Conservation (phyloP, 2,329 filamentous ascomycete genomes). For the Aspergillus sojae region DNA sequence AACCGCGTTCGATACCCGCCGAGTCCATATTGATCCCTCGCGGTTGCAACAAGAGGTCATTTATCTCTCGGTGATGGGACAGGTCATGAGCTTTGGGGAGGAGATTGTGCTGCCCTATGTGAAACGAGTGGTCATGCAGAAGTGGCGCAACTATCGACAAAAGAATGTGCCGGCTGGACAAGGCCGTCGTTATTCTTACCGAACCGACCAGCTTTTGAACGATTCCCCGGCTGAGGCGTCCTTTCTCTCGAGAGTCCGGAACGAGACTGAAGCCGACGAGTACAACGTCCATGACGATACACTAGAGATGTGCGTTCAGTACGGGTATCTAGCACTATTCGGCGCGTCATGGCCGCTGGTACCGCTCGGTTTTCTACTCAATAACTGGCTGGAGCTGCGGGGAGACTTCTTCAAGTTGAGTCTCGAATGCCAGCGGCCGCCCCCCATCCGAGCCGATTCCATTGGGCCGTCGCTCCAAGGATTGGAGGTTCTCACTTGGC, state of each 20-base stretch:
- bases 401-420: constrained; percentile 95
- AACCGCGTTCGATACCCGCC: constrained; percentile 42
- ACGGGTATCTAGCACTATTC: constrained; percentile 87
- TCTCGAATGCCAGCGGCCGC: constrained; percentile 82
- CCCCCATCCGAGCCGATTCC: constrained; percentile 85
- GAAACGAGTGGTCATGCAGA: constrained; percentile 76
- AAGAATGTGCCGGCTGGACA: constrained; percentile 36
- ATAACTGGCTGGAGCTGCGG: constrained; percentile 94
- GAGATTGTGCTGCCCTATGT: constrained; percentile 84
- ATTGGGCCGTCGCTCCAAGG: constrained; percentile 92
- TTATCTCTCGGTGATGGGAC: constrained; percentile 92
- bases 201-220: constrained; percentile 53
- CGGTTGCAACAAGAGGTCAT: constrained; percentile 89
- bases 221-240: constrained; percentile 76
- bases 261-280: constrained; percentile 76
- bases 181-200: constrained; percentile 29
- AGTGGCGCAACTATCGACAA: constrained; percentile 55
- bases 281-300: constrained; percentile 93
- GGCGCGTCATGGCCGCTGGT: constrained; percentile 95
- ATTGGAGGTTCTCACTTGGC: constrained; percentile 87
- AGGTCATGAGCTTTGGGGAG: constrained; percentile 82
- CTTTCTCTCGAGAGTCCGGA: constrained; percentile 79
- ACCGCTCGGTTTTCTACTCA: constrained; percentile 82
- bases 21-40: constrained; percentile 76
- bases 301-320: constrained; percentile 89